phyloP scores from a whole-genome alignment of 2,329 filamentous ascomycete genomes.

The Neonectria hederae region DNA sequence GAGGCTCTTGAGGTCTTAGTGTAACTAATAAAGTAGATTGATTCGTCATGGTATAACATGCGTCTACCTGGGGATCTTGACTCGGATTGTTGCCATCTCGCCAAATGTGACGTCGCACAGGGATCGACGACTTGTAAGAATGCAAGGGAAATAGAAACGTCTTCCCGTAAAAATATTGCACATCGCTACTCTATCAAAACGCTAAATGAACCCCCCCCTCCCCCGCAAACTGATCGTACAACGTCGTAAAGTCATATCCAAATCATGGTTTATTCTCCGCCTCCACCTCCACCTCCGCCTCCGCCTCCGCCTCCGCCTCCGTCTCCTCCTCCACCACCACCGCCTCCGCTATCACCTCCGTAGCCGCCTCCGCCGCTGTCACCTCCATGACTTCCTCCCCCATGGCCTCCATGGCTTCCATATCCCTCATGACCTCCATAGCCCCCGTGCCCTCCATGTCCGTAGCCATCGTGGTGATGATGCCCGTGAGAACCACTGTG shows the following conservation, averaged over 20 bases:
- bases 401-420: neutral
- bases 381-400: neutral
- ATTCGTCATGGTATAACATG: neutral
- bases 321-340: neutral
- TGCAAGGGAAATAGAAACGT: neutral
- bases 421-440: neutral
- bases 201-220: neutral
- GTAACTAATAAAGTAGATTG: neutral
- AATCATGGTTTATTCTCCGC: neutral
- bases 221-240: neutral
- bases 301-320: neutral
- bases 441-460: too few species aligned
- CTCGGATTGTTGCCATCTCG: neutral
- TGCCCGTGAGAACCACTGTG: neutral
- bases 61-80: neutral
- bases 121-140: neutral
- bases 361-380: neutral
- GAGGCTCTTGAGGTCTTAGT: neutral
- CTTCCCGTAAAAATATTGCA: neutral
- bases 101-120: neutral
- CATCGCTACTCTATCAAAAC: neutral
- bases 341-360: neutral
- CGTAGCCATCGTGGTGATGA: neutral
- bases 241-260: neutral
- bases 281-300: neutral